These are phyloP conservation scores for Penicillium thymicola DNA, from an alignment of 2,329 filamentous ascomycete genomes.

Conservation along the genomic window DNA sequence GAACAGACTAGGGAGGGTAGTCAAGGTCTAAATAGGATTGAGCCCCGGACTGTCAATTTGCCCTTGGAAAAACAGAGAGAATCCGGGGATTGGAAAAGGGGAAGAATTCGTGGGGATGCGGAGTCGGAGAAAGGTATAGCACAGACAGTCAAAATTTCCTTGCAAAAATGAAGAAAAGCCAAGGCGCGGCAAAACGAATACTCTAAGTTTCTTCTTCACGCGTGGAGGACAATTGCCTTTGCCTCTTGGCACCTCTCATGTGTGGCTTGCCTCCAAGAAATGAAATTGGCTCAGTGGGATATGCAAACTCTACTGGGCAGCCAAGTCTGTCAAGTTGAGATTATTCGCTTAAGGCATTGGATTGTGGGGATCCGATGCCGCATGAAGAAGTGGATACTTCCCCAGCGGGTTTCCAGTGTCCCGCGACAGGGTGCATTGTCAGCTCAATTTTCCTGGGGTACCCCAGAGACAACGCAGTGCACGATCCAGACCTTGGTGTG, in stretches of 20 bases:
- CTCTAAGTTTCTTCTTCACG: neutral
- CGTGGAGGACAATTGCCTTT: neutral
- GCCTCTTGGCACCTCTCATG: conserved; percentile 1
- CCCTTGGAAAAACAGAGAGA: conserved; percentile 6
- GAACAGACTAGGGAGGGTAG: conserved; percentile 5
- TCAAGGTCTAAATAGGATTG: conserved; percentile 20
- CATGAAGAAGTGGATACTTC: conserved; percentile 1
- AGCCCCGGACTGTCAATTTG: conserved; percentile 9
- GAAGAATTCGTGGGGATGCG: conserved; percentile 16
- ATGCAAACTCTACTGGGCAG: neutral
- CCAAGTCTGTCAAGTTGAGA: neutral
- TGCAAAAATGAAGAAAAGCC: neutral
- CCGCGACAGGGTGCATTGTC: neutral
- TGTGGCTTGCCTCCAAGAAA: neutral
- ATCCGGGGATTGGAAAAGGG: conserved; percentile 17
- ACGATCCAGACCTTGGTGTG: neutral
- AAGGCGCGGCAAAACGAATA: conserved; percentile 21
- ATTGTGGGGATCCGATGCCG: neutral
- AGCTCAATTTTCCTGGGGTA: conserved; percentile 11
- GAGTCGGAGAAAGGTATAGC: conserved; percentile 23
- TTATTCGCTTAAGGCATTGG: neutral
- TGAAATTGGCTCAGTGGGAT: neutral
- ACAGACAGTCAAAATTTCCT: neutral
- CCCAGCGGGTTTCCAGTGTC: neutral
- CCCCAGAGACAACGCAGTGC: conserved; percentile 4